Percentiles rank a stretch among this genome's conserved stretches.
Conservation (phyloP, 2,329 filamentous ascomycete genomes). For the Cladosporium sp. region DNA sequence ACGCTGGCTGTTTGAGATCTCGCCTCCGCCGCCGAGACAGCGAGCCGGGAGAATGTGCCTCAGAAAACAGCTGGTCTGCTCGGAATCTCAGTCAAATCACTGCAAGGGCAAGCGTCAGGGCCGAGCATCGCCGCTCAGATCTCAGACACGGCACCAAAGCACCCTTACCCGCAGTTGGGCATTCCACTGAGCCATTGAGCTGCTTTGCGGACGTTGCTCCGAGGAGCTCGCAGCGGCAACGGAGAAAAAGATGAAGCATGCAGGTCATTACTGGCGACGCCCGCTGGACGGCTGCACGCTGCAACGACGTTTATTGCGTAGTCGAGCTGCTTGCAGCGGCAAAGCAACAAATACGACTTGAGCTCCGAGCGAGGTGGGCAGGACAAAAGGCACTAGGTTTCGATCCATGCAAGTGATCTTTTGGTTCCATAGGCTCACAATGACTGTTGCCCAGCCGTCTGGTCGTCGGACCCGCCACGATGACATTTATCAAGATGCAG, state of each 20-base stretch:
- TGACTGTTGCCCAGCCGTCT: slow-evolving; percentile 3
- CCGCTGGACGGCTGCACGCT: too few species aligned
- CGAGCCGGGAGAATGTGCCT: background rate
- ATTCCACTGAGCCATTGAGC: background rate
- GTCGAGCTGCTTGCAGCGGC: background rate
- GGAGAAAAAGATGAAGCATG: background rate
- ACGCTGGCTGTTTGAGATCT: background rate
- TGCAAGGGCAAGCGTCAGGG: background rate
- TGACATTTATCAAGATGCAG: background rate
- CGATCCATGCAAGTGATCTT: slow-evolving; percentile 7
- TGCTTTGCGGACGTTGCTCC: background rate
- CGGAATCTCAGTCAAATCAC: slow-evolving; percentile 4
- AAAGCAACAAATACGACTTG: background rate
- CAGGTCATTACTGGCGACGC: background rate
- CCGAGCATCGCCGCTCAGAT: slow-evolving; percentile 12
- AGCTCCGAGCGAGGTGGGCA: background rate
- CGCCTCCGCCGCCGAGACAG: background rate
- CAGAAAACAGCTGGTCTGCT: slow-evolving; percentile 8
- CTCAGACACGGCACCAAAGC: background rate
- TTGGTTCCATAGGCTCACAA: background rate
- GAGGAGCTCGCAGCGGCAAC: background rate
- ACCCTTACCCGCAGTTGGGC: background rate
- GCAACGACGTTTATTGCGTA: too few species aligned
- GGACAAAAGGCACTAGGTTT: background rate
- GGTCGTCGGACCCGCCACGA: background rate